These are phyloP conservation scores for Cutaneotrichosporon spelunceum DNA, from an alignment of 1,284 basidiomycete genomes.

Conservation along the genomic window DNA sequence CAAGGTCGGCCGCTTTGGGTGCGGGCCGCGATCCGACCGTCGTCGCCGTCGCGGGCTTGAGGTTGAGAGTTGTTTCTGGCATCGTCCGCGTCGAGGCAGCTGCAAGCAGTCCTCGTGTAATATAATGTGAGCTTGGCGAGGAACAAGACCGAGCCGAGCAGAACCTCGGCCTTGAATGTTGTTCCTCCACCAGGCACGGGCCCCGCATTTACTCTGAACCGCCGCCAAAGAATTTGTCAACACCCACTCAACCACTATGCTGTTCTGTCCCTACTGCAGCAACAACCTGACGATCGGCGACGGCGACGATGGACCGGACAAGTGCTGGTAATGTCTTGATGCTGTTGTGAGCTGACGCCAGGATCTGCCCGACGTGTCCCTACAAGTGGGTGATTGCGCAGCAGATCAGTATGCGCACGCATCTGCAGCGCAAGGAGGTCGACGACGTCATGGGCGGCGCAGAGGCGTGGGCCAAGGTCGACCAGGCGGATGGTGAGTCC, in stretches of 20 bases:
- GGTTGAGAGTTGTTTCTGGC: conserved; percentile 24
- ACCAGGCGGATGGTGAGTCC: conserved; percentile 70
- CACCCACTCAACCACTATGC: conserved; percentile 56
- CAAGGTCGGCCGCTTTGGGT: conserved; percentile 27
- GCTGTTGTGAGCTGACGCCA: conserved; percentile 53
- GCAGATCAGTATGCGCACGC: conserved; percentile 79
- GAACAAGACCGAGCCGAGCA: too few relatives aligned
- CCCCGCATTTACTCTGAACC: neutral
- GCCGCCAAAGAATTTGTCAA: conserved; percentile 1
- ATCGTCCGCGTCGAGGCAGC: neutral
- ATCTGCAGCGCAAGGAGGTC: conserved; percentile 76
- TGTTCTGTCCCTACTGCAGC: conserved; percentile 93
- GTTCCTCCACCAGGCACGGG: neutral
- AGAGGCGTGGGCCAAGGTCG: conserved; percentile 92
- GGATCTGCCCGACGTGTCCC: conserved; percentile 90
- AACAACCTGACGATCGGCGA: conserved; percentile 76
- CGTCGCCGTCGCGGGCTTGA: conserved; percentile 29
- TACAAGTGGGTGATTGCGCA: conserved; percentile 82
- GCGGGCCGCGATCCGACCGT: conserved; percentile 9
- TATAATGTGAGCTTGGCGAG: too few relatives aligned
- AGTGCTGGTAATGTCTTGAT: conserved; percentile 45
- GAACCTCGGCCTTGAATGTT: neutral
- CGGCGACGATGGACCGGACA: conserved; percentile 41
- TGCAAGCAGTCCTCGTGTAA: too few relatives aligned
- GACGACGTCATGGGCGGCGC: conserved; percentile 93